phyloP scores from a whole-genome alignment of 1,284 basidiomycete species.

The Stygiomarasmius scandens region DNA sequence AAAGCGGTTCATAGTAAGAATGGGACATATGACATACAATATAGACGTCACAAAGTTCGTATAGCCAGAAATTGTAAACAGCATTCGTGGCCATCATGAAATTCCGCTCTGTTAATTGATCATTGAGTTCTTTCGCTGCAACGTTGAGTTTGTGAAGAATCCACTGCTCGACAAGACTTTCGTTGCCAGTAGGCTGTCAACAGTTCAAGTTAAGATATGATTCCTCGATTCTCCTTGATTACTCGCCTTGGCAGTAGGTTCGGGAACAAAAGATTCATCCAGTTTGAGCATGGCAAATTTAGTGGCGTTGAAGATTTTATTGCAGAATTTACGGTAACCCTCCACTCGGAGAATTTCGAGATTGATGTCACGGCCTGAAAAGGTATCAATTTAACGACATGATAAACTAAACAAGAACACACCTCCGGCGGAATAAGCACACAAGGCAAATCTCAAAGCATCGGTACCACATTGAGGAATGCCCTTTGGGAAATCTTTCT shows the following conservation, averaged over 20 bases:
- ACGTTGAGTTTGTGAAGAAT: conserved; percentile 93
- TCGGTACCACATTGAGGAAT: conserved; percentile 99
- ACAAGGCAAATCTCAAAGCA: conserved; percentile 93
- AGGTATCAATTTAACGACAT: background rate
- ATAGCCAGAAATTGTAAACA: conserved; percentile 96
- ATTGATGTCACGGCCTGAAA: conserved; percentile 89
- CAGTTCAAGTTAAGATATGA: background rate
- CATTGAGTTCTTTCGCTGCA: conserved; percentile 80
- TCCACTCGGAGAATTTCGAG: conserved; percentile 97
- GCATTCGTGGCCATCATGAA: conserved; percentile 91
- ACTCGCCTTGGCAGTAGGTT: conserved; percentile 66
- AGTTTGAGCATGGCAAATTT: conserved; percentile 98
- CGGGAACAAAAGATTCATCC: conserved; percentile 81
- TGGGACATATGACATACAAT: conserved; percentile 62
- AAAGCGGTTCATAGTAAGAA: background rate
- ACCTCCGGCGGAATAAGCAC: conserved; percentile 93
- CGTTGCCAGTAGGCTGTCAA: conserved; percentile 79
- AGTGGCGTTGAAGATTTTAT: conserved; percentile 99
- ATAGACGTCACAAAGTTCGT: conserved; percentile 98
- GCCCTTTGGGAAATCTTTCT: conserved; percentile 99
- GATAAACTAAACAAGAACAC: conserved; percentile 21
- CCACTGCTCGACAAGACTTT: conserved; percentile 95
- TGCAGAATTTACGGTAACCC: conserved; percentile 99
- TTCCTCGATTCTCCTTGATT: background rate
- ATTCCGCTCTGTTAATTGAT: conserved; percentile 78